Evolutionary conservation across 2,329 filamentous ascomycete genomes (phyloP).

Genomic region (Penicillium frequentans): DNA sequence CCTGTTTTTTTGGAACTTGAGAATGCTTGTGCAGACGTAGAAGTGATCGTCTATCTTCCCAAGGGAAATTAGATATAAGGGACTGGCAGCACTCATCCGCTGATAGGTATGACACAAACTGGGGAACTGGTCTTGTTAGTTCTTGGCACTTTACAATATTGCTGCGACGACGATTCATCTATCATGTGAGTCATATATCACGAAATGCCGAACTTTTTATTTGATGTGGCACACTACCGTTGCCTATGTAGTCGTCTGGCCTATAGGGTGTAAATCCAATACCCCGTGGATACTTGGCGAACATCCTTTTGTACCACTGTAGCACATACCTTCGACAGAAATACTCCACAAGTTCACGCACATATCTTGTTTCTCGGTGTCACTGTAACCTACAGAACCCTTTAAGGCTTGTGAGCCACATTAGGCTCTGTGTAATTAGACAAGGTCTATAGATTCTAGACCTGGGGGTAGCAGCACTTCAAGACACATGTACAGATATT

Average conservation of each 20-base stretch:
- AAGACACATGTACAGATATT: too few species aligned
- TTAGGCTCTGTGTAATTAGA: neutral
- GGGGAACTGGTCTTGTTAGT: neutral
- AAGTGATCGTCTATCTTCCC: neutral
- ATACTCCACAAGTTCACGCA: neutral
- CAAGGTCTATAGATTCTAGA: neutral
- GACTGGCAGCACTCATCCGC: neutral
- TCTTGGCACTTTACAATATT: neutral
- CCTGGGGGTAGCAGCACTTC: neutral
- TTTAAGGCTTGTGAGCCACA: neutral
- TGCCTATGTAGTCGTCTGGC: neutral
- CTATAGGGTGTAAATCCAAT: neutral
- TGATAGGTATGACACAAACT: neutral
- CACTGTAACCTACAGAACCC: neutral
- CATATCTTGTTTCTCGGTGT: neutral
- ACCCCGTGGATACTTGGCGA: neutral
- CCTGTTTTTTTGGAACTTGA: neutral
- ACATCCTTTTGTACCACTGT: neutral
- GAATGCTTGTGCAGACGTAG: neutral
- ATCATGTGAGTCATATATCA: neutral
- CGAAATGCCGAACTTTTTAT: too few species aligned
- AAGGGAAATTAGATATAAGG: neutral
- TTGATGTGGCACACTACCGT: too few species aligned
- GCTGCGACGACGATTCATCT: neutral
- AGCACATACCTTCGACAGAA: neutral